phyloP scores from a whole-genome alignment of 176 grass and related monocot genomes.

The Poa annua region DNA sequence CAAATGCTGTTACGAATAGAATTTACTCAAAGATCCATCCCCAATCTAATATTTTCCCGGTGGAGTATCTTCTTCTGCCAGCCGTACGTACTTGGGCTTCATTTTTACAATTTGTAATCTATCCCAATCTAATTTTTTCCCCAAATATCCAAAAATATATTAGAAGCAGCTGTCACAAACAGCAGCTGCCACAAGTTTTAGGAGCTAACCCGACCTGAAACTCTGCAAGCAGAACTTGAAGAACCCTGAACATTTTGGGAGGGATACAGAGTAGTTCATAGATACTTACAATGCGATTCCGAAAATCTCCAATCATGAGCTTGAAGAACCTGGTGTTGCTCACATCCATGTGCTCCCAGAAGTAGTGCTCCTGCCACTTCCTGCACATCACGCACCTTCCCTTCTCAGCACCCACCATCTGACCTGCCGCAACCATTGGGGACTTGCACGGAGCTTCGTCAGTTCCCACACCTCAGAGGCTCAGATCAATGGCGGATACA shows the following conservation, averaged over 20 bases:
- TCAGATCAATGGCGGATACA: not conserved
- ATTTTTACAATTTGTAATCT: no score
- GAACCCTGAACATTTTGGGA: not conserved
- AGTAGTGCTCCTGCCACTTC: constrained; percentile 50
- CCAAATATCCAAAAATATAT: no score
- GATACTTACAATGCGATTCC: constrained; percentile 42
- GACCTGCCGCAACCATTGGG: not conserved
- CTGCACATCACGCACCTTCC: constrained; percentile 40
- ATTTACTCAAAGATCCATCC: no score
- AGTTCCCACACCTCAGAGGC: not conserved
- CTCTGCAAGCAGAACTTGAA: not conserved
- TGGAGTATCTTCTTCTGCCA: no score
- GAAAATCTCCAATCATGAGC: constrained; percentile 44
- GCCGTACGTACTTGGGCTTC: no score
- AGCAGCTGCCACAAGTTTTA: no score
- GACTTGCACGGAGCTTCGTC: not conserved
- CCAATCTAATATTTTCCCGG: no score
- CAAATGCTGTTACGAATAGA: no score
- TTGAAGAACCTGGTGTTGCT: constrained; percentile 46
- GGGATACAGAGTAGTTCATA: not conserved
- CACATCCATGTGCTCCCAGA: constrained; percentile 50
- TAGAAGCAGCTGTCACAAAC: no score
- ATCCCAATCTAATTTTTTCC: no score
- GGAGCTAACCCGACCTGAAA: no score
- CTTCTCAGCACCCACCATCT: constrained; percentile 22